Evolutionary conservation across 345 rosid species (phyloP), one percentile per base, ranked within the genome.

Genomic region (Citrus australasica): DNA sequence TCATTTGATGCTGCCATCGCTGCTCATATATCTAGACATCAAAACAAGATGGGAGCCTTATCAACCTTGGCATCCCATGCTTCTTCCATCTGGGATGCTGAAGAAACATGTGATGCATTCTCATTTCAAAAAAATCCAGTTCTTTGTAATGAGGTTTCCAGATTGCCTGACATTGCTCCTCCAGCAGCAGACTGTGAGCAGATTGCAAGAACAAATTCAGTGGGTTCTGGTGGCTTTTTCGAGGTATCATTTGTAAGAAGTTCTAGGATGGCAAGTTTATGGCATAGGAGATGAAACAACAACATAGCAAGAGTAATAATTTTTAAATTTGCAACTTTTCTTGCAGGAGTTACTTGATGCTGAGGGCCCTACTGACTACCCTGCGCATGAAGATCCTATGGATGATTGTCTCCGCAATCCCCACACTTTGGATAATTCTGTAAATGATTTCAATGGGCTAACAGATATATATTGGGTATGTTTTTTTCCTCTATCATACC

Each of bases 1-100:
- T 97, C 99, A 69, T 97, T 97, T 66, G 99, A 97, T 85, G 99
- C 98, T 75, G 99, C 93, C 70, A 92, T 96, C 79, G 98, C 99
- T 82, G 99, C 98, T 76, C 98, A 97, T 86, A 82, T 97, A 76
- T 88, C 91, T 69, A 90, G 83, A 82, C 93, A 91, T 75, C 97
- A 94, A 82, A 87, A 87, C 83, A 92, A 86, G 85, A 80, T 83
- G 78, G 90, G 78, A 56, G 67, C 78, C 75, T 76, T 79, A 68
- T 83, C 90, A 30, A 67, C 81, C 4, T 64, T 85, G 70, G 63
- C 82, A 78, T 78, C 89, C 82, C 89, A 88, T 75, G 70, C 89
- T 59, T 78, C 93, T 37, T 92, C 98, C 27, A 87, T 94, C 71
- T 97, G 97, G 98, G 99, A 92, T 81, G 98, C 93, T 81, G 99